phyloP scores from a whole-genome alignment of 2,329 filamentous ascomycete species.

The Calonectria crousiana region DNA sequence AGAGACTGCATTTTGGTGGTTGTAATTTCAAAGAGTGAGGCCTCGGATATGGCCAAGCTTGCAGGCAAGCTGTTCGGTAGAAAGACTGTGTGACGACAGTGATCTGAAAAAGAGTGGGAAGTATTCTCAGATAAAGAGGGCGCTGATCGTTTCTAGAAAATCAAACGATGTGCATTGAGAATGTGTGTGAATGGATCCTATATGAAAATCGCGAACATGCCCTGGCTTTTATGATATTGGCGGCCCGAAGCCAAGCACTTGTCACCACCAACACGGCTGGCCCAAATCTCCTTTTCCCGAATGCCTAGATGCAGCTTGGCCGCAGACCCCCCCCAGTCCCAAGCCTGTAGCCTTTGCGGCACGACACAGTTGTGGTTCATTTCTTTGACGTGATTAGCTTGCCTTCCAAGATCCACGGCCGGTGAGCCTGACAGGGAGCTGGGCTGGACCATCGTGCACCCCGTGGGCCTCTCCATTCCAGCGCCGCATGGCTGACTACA shows the following conservation, averaged over 20 bases:
- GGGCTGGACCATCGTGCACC: neutral
- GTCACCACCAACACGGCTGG: neutral
- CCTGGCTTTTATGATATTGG: conserved; percentile 18
- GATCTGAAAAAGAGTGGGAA: conserved; percentile 2
- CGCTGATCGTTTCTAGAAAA: conserved; percentile 10
- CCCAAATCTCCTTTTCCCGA: conserved; percentile 11
- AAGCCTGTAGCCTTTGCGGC: neutral
- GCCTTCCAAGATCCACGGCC: conserved; percentile 2
- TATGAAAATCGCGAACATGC: neutral
- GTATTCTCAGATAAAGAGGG: neutral
- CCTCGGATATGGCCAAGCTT: neutral
- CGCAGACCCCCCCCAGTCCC: conserved; percentile 2
- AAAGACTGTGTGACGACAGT: conserved; percentile 3
- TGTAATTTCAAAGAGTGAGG: neutral
- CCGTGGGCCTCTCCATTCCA: neutral
- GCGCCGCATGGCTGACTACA: neutral
- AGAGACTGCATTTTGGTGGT: conserved; percentile 3
- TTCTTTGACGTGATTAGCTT: conserved; percentile 11
- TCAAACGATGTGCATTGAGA: conserved; percentile 17
- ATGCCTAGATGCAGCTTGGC: conserved; percentile 2
- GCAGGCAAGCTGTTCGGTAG: neutral
- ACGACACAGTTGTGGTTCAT: conserved; percentile 11
- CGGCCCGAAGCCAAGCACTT: conserved; percentile 4
- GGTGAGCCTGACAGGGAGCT: conserved; percentile 18
- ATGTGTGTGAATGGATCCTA: neutral